phyloP scores from a whole-genome alignment of 148 eudicot species.

The Cornus kousa region DNA sequence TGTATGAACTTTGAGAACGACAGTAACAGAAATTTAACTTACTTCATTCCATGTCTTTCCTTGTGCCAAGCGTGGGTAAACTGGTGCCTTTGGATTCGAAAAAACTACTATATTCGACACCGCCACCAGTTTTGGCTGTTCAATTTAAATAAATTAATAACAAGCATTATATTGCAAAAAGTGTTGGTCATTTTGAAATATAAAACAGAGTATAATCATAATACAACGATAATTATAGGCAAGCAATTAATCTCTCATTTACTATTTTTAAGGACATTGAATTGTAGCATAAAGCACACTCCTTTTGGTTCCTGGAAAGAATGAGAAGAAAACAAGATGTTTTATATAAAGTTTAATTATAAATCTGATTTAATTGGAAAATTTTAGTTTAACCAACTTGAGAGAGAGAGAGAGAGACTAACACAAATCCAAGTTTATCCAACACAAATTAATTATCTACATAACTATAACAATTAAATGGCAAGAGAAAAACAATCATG shows the following conservation, averaged over 20 bases:
- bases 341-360: not conserved
- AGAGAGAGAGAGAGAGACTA: not conserved
- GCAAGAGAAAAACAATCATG: not conserved
- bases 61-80: slow-evolving; percentile 85
- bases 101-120: slow-evolving; percentile 63
- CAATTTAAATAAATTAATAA: not conserved
- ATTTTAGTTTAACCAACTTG: not conserved
- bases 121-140: slow-evolving; percentile 83
- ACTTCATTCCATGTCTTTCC: slow-evolving; percentile 90
- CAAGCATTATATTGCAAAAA: not conserved
- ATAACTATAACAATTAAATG: slow-evolving; percentile 2
- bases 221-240: not conserved
- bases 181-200: not conserved
- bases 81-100: slow-evolving; percentile 85
- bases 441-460: not conserved
- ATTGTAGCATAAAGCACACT: not conserved
- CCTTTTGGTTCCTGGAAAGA: not conserved
- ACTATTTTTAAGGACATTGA: not conserved
- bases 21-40: slow-evolving; percentile 24
- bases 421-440: too few species aligned
- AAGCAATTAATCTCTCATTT: not conserved
- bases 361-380: not conserved
- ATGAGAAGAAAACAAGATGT: not conserved
- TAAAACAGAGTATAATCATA: not conserved
- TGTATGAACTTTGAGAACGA: not conserved